Evolutionary conservation across 495 filamentous ascomycete genomes (phyloP).

Genomic region (Tuber umbilicatum): DNA sequence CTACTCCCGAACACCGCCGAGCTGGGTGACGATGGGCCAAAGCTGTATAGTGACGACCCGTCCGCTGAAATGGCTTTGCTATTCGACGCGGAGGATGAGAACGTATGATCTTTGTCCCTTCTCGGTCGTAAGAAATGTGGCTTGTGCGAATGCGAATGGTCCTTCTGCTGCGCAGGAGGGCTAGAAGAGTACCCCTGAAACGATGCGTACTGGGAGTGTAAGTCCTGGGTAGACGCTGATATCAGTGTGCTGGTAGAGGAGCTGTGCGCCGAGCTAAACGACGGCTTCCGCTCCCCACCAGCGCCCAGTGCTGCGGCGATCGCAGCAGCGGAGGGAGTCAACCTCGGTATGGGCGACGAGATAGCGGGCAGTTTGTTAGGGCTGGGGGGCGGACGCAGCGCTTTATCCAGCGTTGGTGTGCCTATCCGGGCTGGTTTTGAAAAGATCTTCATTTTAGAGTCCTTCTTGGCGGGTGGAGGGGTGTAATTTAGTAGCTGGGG

Average conservation of each 20-base stretch:
- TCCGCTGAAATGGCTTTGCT: conserved; percentile 77
- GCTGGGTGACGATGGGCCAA: conserved; percentile 65
- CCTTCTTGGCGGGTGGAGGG: conserved; percentile 35
- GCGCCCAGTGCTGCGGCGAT: conserved; percentile 22
- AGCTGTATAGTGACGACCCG: conserved; percentile 64
- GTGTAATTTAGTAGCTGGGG: conserved; percentile 38
- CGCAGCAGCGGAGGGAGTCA: conserved; percentile 29
- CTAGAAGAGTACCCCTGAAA: conserved; percentile 20
- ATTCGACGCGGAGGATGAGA: conserved; percentile 87
- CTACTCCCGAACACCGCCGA: conserved; percentile 65
- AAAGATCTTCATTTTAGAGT: conserved; percentile 41
- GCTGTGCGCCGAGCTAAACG: conserved; percentile 22
- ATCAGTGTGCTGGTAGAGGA: conserved; percentile 27
- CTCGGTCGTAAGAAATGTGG: conserved; percentile 84
- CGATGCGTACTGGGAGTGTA: conserved; percentile 13
- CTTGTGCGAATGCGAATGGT: conserved; percentile 55
- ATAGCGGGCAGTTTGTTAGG: conserved; percentile 33
- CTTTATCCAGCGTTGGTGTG: conserved; percentile 36
- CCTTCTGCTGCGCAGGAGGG: conserved; percentile 54
- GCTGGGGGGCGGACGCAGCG: conserved; percentile 26
- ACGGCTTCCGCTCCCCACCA: conserved; percentile 29
- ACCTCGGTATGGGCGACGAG: conserved; percentile 26
- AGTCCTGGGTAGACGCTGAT: conserved; percentile 13
- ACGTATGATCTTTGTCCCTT: conserved; percentile 76
- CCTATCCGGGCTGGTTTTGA: conserved; percentile 40